These are phyloP conservation scores for Ottelia alismoides DNA, from an alignment of 106 monocot species.

Conservation along the genomic window DNA sequence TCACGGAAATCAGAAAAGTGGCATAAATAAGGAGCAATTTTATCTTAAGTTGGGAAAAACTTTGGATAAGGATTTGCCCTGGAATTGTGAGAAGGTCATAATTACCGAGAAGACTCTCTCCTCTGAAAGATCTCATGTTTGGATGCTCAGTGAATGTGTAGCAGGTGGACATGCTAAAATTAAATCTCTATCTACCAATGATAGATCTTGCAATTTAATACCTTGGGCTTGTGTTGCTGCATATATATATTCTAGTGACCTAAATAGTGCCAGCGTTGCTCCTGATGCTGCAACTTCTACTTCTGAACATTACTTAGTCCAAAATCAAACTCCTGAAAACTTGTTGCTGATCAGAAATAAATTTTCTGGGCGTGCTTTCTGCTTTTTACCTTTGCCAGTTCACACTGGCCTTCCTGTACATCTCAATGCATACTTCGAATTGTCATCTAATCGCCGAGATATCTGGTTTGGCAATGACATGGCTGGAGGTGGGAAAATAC, in stretches of 20 bases:
- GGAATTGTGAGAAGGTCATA: conserved; percentile 70
- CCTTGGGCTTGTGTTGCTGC: conserved; percentile 98
- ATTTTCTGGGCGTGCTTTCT: conserved; percentile 77
- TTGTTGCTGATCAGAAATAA: conserved; percentile 24
- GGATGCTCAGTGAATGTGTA: conserved; percentile 83
- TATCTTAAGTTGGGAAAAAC: conserved; percentile 62
- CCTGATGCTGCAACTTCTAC: too few relatives aligned
- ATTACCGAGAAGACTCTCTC: conserved; percentile 38
- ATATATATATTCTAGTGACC: conserved; percentile 35
- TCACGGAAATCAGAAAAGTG: conserved; percentile 33
- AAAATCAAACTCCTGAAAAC: conserved; percentile 12
- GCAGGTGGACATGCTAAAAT: conserved; percentile 78
- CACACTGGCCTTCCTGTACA: conserved; percentile 73
- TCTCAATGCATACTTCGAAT: conserved; percentile 95
- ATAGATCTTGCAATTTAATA: conserved; percentile 61
- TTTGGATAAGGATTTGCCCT: conserved; percentile 67
- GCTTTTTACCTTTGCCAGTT: conserved; percentile 90
- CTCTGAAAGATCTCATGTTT: conserved; percentile 32
- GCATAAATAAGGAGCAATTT: conserved; percentile 73
- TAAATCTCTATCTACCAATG: conserved; percentile 30
- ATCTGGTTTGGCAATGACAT: conserved; percentile 99
- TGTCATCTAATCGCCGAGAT: conserved; percentile 96
- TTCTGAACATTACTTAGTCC: too few relatives aligned
- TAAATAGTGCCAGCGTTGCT: conserved; percentile 22
- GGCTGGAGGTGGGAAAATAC: conserved; percentile 83